Conservation (phyloP, 768 basidiomycete genomes). For the Hypsizygus marmoreus region DNA sequence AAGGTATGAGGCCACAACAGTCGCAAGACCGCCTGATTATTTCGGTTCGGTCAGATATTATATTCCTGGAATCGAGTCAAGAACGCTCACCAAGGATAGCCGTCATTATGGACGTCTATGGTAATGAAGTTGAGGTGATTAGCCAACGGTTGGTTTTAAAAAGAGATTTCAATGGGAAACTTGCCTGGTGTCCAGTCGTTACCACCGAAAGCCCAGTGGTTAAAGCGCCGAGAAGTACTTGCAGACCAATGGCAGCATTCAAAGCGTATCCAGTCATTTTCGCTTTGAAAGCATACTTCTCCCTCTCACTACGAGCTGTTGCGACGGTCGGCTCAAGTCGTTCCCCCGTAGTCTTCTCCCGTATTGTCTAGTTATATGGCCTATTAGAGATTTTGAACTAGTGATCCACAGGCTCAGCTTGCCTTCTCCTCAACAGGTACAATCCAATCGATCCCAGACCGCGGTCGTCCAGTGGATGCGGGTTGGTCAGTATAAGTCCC, state of each 20-base stretch:
- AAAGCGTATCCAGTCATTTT: slow-evolving; percentile 35
- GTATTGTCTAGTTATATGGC: slow-evolving; percentile 12
- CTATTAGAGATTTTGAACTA: not conserved
- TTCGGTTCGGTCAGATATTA: not conserved
- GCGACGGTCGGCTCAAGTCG: slow-evolving; percentile 56
- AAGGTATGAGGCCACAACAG: slow-evolving; percentile 70
- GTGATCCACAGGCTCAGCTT: not conserved
- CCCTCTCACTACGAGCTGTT: slow-evolving; percentile 45
- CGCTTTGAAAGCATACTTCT: slow-evolving; percentile 50
- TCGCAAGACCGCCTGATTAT: slow-evolving; percentile 59
- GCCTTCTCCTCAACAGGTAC: slow-evolving; percentile 37
- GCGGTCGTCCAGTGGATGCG: slow-evolving; percentile 16
- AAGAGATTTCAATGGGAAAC: slow-evolving; percentile 17
- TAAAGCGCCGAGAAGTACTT: slow-evolving; percentile 65
- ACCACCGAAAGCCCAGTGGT: slow-evolving; percentile 66
- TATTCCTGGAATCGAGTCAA: not conserved
- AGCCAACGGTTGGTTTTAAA: not conserved
- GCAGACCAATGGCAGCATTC: slow-evolving; percentile 58
- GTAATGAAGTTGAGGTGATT: slow-evolving; percentile 4
- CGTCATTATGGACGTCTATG: slow-evolving; percentile 37
- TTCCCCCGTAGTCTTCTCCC: slow-evolving; percentile 45
- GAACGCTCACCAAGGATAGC: slow-evolving; percentile 36
- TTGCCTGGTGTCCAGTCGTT: slow-evolving; percentile 40
- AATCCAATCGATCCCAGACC: slow-evolving; percentile 41
- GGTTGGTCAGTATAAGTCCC: slow-evolving; percentile 4